Evolutionary conservation across 192 early-diverging fungal species (phyloP).

Genomic region (Umbelopsis vinacea): DNA sequence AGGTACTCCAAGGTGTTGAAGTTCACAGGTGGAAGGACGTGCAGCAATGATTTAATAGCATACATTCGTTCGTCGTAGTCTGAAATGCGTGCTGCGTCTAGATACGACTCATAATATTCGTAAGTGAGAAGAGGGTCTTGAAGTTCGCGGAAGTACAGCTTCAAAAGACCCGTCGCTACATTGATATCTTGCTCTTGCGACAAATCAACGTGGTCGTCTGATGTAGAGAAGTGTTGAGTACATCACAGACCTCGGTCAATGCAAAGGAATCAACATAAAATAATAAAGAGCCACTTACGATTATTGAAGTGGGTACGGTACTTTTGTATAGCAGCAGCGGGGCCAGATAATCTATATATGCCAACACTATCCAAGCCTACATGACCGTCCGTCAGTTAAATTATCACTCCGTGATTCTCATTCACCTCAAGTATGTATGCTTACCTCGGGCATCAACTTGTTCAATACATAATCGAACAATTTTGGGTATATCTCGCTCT

Average conservation of each 20-base stretch:
- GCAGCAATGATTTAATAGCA: slow-evolving; percentile 68
- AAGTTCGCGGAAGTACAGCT: slow-evolving; percentile 78
- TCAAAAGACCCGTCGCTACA: slow-evolving; percentile 69
- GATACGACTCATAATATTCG: slow-evolving; percentile 71
- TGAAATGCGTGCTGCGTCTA: slow-evolving; percentile 63
- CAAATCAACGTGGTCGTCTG: slow-evolving; percentile 45
- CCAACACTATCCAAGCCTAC: slow-evolving; percentile 67
- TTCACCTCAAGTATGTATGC: too few relatives aligned
- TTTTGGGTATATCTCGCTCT: slow-evolving; percentile 49
- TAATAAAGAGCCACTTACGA: slow-evolving; percentile 41
- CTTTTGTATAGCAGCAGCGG: slow-evolving; percentile 67
- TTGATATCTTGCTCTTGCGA: slow-evolving; percentile 70
- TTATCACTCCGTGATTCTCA: background rate
- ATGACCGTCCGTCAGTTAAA: background rate
- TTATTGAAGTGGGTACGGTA: slow-evolving; percentile 63
- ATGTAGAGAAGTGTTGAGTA: background rate
- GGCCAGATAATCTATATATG: slow-evolving; percentile 76
- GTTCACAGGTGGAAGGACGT: slow-evolving; percentile 64
- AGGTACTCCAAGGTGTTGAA: slow-evolving; percentile 62
- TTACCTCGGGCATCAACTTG: slow-evolving; percentile 70
- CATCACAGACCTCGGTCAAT: background rate
- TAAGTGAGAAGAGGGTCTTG: slow-evolving; percentile 72
- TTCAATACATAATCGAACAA: slow-evolving; percentile 70
- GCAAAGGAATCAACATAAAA: background rate
- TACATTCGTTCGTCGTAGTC: slow-evolving; percentile 75